Conservation (phyloP, 2,329 filamentous ascomycete genomes). For the Cryphonectria radicalis region DNA sequence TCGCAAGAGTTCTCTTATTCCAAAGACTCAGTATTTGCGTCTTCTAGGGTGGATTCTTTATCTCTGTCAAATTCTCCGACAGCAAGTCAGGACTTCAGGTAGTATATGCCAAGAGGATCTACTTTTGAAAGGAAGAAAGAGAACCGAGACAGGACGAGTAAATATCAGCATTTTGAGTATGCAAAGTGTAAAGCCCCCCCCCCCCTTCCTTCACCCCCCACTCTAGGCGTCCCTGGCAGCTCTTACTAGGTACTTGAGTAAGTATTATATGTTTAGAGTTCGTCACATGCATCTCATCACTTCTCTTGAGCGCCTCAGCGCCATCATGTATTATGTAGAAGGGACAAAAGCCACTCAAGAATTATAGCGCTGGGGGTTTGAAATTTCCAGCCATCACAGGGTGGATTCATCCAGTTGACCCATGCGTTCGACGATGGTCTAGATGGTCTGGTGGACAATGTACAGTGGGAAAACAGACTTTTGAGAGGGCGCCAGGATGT, state of each 20-base stretch:
- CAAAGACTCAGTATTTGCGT: not conserved
- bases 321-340: not conserved
- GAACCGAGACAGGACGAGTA: not conserved
- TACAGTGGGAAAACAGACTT: not conserved
- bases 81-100: too few species aligned
- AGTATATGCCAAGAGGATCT: too few species aligned
- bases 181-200: too few species aligned
- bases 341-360: not conserved
- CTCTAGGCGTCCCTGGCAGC: not conserved
- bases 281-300: not conserved
- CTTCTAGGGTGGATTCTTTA: not conserved
- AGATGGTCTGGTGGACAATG: not conserved
- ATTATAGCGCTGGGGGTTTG: not conserved
- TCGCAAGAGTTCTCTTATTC: not conserved
- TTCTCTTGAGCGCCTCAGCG: not conserved
- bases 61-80: too few species aligned
- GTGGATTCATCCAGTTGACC: not conserved
- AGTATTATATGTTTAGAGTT: not conserved
- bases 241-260: too few species aligned
- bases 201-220: too few species aligned
- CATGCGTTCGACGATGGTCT: not conserved
- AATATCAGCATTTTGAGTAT: too few species aligned
- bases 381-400: not conserved
- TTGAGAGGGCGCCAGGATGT: not conserved
- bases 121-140: too few species aligned